Base-by-base conservation (phyloP, 257 asterid species). In the Solanum ossicruentum region DNA sequence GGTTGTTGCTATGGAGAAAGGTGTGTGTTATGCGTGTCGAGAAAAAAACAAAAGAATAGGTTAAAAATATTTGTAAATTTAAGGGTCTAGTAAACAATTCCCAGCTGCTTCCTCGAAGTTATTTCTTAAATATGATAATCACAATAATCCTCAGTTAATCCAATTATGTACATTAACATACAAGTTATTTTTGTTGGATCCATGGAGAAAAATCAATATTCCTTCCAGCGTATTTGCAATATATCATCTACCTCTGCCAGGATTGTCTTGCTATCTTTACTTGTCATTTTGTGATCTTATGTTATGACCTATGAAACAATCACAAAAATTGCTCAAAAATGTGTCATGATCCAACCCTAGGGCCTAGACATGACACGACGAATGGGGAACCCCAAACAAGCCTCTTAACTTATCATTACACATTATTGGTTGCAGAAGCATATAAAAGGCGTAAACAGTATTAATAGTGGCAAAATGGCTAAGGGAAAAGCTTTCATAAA, bases 1-100 rank as follows among this genome's bases (percentile, higher is more conserved):
- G 88, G 99, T 95, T 71, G 94, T 98, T 88, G 97, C 95, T 55
- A 94, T 96, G 98, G 99, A 94, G 94, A 96, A 96, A 91, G 99
- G 93, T 92, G 98, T 96, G 83, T 86, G 98, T 98, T 82, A 94
- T 96, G 97, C 97, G 98, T 55, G 95, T 90, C 66, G 96, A 92
- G n/a, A n/a, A 96, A 96, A 90, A 98, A 94, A 49, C 97, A 94
- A 77, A 98, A 95, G 85, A 93, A 83, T 79, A 93, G 91, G 85
- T 89, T 93, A 56, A 94, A 91, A 87, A 88, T 96, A 85, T 90
- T 93, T 41, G 97, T 90, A 80, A 92, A 88, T 87, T 84, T 3
- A 94, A 85, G 92, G 89, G 90, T 89, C 87, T 97, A 15, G 87
- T 88, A n/a, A 95, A 84, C 89, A 90, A 91, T 88, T 94, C 98